Conservation (phyloP, 2,329 filamentous ascomycete species). For the Trichoderma guizhouense region DNA sequence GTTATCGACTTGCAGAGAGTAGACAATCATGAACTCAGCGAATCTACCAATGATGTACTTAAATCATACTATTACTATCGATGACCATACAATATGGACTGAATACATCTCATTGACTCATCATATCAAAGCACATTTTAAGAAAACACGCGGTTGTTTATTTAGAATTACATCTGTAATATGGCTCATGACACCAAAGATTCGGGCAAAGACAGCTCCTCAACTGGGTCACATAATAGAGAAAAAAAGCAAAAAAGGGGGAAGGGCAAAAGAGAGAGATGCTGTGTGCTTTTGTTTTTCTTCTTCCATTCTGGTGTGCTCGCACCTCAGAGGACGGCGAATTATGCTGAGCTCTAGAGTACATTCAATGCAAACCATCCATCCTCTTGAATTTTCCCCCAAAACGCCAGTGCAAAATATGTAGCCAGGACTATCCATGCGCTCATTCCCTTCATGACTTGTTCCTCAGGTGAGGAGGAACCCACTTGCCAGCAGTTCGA, state of each 20-base stretch:
- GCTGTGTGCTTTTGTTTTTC: constrained; percentile 18
- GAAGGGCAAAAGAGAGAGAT: background rate
- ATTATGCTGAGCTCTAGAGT: constrained; percentile 37
- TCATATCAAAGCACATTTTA: background rate
- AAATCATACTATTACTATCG: too few relatives aligned
- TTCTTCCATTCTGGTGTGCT: constrained; percentile 31
- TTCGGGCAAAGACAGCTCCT: background rate
- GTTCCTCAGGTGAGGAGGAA: constrained; percentile 47
- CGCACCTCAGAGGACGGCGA: constrained; percentile 30
- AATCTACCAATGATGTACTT: too few relatives aligned
- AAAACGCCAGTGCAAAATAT: constrained; percentile 39
- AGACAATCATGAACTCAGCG: background rate
- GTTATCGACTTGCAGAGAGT: background rate
- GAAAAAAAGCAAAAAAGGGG: background rate
- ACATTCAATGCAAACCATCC: constrained; percentile 36
- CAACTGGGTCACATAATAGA: background rate
- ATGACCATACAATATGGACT: background rate
- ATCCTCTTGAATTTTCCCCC: constrained; percentile 26
- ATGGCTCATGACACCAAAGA: background rate
- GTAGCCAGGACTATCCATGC: constrained; percentile 19
- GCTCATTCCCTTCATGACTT: constrained; percentile 25
- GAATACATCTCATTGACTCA: background rate
- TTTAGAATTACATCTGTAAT: constrained; percentile 1
- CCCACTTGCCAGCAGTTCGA: constrained; percentile 56
- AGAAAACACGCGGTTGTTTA: background rate